phyloP scores from a whole-genome alignment of 2,329 filamentous ascomycete genomes.

The Trichoderma sp. region DNA sequence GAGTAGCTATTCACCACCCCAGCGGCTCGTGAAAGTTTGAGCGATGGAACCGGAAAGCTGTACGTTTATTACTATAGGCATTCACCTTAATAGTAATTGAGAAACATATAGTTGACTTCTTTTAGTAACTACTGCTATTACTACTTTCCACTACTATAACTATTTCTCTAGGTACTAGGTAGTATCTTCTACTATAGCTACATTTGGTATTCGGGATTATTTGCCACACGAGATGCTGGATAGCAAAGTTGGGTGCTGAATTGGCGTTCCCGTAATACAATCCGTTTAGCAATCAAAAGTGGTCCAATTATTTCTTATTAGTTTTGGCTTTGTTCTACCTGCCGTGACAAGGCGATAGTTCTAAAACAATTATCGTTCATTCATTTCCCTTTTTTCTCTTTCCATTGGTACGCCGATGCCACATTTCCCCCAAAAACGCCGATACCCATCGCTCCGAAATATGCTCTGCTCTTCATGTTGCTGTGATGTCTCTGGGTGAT shows the following conservation, averaged over 20 bases:
- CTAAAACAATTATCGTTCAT: not conserved
- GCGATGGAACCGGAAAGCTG: not conserved
- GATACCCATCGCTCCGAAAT: not conserved
- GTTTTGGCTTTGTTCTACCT: not conserved
- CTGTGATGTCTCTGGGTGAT: not conserved
- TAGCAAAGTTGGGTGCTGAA: not conserved
- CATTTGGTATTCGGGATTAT: too few relatives aligned
- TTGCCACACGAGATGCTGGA: not conserved
- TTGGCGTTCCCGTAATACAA: not conserved
- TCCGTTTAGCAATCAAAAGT: not conserved
- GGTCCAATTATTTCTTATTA: not conserved
- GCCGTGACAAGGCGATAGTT: not conserved
- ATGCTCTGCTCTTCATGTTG: not conserved
- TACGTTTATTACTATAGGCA: not conserved
- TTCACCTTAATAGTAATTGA: not conserved
- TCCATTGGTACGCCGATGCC: not conserved
- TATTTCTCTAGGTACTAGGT: too few relatives aligned
- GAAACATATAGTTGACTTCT: too few relatives aligned
- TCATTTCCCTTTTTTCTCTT: not conserved
- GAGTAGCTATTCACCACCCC: not conserved
- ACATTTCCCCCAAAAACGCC: conserved; percentile 19
- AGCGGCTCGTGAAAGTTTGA: not conserved
- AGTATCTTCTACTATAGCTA: too few relatives aligned
- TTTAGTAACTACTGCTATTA: too few relatives aligned
- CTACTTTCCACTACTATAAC: too few relatives aligned